phyloP scores from a whole-genome alignment of 1,139 yeast species.

The Yamadazyma trypodendri region DNA sequence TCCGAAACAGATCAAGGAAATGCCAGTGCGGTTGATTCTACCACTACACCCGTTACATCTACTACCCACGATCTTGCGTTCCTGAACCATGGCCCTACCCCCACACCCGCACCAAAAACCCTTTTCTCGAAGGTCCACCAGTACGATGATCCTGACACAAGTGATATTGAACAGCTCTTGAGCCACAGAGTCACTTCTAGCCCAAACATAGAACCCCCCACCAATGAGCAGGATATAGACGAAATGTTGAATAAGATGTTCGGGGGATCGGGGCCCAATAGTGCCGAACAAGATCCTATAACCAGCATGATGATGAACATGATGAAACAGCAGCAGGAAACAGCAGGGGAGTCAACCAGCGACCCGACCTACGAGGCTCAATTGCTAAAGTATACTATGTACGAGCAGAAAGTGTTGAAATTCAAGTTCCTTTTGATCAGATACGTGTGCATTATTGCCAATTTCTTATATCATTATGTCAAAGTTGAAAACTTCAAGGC shows the following conservation, averaged over 20 bases:
- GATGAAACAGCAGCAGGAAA: slow-evolving; percentile 17
- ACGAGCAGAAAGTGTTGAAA: slow-evolving; percentile 34
- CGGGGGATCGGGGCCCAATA: slow-evolving; percentile 13
- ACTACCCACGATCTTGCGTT: too few species aligned
- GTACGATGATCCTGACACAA: slow-evolving; percentile 18
- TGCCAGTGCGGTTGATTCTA: too few species aligned
- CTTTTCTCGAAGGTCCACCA: neutral
- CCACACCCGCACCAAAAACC: neutral
- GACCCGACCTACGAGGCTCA: slow-evolving; percentile 30
- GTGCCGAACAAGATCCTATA: slow-evolving; percentile 22
- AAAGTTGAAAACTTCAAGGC: slow-evolving; percentile 26
- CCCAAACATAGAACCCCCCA: slow-evolving; percentile 11
- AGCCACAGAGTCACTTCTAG: slow-evolving; percentile 15
- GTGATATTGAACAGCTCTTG: slow-evolving; percentile 17
- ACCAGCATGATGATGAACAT: slow-evolving; percentile 33
- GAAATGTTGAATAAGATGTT: slow-evolving; percentile 35
- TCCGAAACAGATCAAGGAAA: too few species aligned
- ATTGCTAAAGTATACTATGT: slow-evolving; percentile 29
- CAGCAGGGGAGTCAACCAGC: slow-evolving; percentile 12
- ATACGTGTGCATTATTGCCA: slow-evolving; percentile 23
- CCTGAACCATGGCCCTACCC: neutral
- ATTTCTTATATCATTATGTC: slow-evolving; percentile 37
- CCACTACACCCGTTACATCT: slow-evolving; percentile 4
- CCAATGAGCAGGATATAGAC: slow-evolving; percentile 22
- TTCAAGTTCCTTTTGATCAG: slow-evolving; percentile 34